A percentile compares a stretch with the other conserved stretches of the same genome.
These are phyloP conservation scores for Pseudognaphalium luteoalbum DNA, from an alignment of 129 eudicot genomes.

Conservation along the genomic window DNA sequence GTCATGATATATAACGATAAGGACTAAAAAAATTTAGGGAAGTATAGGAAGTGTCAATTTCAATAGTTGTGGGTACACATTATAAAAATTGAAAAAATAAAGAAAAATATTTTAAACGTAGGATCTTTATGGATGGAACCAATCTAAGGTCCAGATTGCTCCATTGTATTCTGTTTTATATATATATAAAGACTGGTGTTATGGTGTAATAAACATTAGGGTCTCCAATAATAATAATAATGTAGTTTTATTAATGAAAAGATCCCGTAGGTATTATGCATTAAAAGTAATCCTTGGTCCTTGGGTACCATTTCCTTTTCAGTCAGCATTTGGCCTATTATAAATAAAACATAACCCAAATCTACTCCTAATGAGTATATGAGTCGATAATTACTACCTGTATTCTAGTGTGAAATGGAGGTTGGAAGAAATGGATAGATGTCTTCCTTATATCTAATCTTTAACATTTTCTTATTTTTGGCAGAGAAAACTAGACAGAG, in stretches of 20 bases:
- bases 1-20: too few relatives aligned
- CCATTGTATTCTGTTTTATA: too few relatives aligned
- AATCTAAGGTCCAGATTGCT: too few relatives aligned
- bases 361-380: neutral
- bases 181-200: too few relatives aligned
- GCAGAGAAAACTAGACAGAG: slow-evolving; percentile 87
- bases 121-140: too few relatives aligned
- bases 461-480: slow-evolving; percentile 12
- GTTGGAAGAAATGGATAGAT: neutral
- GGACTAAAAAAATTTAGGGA: too few relatives aligned
- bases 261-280: neutral
- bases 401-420: neutral
- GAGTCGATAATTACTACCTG: neutral
- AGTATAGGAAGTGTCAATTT: too few relatives aligned
- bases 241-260: too few relatives aligned
- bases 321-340: neutral
- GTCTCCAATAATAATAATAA: neutral
- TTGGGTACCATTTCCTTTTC: neutral
- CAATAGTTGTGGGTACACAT: too few relatives aligned
- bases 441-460: neutral
- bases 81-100: too few relatives aligned
- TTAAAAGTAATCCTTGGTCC: neutral
- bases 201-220: neutral
- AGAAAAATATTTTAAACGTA: too few relatives aligned
- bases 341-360: slow-evolving; percentile 8